These are phyloP conservation scores for Chytriomyces sp. DNA, from an alignment of 192 early-diverging fungal genomes.

Conservation along the genomic window DNA sequence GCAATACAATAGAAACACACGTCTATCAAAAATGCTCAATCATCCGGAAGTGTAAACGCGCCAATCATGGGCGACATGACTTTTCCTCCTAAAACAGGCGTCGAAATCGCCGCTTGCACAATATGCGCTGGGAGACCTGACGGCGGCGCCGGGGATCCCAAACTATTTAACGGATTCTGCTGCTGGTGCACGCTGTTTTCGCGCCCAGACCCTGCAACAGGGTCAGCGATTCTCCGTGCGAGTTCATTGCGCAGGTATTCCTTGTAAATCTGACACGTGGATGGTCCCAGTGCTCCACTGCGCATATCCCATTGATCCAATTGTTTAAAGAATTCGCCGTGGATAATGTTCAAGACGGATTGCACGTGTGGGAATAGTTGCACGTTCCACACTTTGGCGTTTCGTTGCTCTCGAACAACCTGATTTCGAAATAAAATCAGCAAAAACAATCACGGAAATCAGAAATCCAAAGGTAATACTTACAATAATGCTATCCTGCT, in stretches of 20 bases:
- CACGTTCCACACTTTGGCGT: conserved; percentile 67
- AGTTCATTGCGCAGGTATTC: conserved; percentile 31
- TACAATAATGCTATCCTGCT: conserved; percentile 79
- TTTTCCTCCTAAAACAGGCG: neutral
- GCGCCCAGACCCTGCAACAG: neutral
- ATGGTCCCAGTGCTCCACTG: conserved; percentile 18
- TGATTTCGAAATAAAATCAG: neutral
- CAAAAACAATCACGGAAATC: neutral
- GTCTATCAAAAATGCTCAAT: neutral
- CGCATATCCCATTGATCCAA: conserved; percentile 61
- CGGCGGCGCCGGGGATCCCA: neutral
- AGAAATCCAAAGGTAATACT: neutral
- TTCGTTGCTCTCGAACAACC: conserved; percentile 61
- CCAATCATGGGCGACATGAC: conserved; percentile 9
- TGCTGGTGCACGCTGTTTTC: too few relatives aligned
- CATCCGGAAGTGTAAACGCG: conserved; percentile 8
- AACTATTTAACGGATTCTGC: neutral
- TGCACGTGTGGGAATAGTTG: conserved; percentile 69
- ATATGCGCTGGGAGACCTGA: neutral
- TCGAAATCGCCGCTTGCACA: neutral
- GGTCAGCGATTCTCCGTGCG: conserved; percentile 23
- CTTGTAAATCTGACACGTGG: conserved; percentile 38
- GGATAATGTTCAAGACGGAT: conserved; percentile 56
- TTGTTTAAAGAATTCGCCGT: conserved; percentile 68
- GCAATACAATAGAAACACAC: too few relatives aligned